phyloP scores from a whole-genome alignment of 2,329 filamentous ascomycete species.

The Alternaria sp. region DNA sequence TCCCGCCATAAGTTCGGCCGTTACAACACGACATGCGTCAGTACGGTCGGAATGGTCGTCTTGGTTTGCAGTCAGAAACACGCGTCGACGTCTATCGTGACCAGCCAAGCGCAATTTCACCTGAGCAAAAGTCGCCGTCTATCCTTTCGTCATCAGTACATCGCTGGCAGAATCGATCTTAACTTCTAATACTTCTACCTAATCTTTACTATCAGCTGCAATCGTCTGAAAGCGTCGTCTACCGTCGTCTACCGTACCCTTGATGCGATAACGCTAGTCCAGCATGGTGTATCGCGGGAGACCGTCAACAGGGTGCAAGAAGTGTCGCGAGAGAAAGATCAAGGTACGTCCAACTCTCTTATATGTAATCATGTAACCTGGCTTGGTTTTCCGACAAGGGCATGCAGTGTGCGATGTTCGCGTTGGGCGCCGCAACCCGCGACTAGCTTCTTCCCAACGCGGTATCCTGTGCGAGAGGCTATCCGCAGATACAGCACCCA shows the following conservation, averaged over 20 bases:
- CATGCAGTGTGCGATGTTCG: background rate
- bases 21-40: background rate
- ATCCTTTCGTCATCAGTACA: background rate
- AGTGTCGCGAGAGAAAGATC: constrained; percentile 50
- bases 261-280: background rate
- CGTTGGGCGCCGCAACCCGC: background rate
- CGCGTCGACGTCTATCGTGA: background rate
- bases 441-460: constrained; percentile 1
- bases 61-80: background rate
- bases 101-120: background rate
- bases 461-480: constrained; percentile 6
- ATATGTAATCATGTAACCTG: background rate
- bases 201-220: background rate
- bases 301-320: constrained; percentile 42
- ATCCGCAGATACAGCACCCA: background rate
- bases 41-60: background rate
- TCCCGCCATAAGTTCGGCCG: background rate
- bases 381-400: background rate
- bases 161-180: background rate
- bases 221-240: background rate
- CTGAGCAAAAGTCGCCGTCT: background rate
- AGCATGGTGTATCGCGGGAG: constrained; percentile 44
- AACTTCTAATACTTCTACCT: background rate
- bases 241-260: background rate
- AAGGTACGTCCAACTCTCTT: constrained; percentile 36